Evolutionary conservation across 805 yeast genomes (phyloP).

Genomic region (Kodamaea kaohsiungensis): DNA sequence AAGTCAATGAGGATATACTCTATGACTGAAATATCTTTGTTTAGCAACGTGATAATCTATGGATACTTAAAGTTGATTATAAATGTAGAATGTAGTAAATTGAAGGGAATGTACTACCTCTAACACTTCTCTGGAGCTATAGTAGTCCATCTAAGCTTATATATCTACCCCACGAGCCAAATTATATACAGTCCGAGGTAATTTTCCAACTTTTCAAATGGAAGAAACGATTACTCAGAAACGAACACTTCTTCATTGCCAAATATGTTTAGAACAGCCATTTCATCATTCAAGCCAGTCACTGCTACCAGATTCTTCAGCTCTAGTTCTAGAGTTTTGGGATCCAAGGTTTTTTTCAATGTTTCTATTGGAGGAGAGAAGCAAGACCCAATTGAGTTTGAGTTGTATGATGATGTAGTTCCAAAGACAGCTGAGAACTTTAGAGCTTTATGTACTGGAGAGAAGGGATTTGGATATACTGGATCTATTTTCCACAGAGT

Average conservation of each 20-base stretch:
- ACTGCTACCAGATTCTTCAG: constrained; percentile 50
- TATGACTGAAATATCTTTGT: not conserved
- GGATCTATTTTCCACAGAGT: constrained; percentile 94
- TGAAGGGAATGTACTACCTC: no score
- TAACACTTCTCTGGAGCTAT: no score
- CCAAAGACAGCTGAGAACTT: constrained; percentile 83
- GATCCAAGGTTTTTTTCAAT: constrained; percentile 58
- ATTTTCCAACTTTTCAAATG: not conserved
- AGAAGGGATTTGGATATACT: constrained; percentile 90
- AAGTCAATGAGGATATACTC: not conserved
- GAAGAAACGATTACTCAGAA: not conserved
- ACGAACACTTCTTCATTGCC: not conserved
- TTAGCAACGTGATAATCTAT: constrained; percentile 1
- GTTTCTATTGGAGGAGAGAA: constrained; percentile 55
- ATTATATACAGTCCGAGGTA: not conserved
- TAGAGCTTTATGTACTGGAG: constrained; percentile 85
- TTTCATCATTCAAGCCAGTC: constrained; percentile 16
- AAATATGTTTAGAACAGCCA: constrained; percentile 24
- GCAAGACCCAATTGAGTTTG: constrained; percentile 40
- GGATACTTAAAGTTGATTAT: not conserved
- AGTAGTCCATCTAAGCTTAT: no score
- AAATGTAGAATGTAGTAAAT: not conserved
- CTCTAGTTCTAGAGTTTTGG: constrained; percentile 43
- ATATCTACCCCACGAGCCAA: no score
- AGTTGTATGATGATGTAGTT: constrained; percentile 49